phyloP scores from a whole-genome alignment of 306 rosid genomes.

The Argentina anserina region DNA sequence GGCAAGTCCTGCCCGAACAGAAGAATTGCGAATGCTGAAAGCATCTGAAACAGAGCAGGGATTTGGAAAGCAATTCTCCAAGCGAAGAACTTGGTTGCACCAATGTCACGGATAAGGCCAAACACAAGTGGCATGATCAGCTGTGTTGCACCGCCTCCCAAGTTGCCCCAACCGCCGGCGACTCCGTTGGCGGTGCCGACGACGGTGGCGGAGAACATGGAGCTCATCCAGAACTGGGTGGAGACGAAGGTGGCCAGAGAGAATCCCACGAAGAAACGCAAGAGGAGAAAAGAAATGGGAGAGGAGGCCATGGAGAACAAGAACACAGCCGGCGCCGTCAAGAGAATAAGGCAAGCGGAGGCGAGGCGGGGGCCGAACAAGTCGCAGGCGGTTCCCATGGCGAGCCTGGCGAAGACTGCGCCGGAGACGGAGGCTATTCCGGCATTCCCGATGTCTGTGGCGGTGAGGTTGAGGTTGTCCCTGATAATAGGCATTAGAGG shows the following conservation, averaged over 20 bases:
- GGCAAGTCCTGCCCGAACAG: slow-evolving; percentile 72
- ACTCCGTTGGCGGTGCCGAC: slow-evolving; percentile 77
- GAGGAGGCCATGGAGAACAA: slow-evolving; percentile 51
- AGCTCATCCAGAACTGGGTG: slow-evolving; percentile 97
- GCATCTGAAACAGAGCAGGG: slow-evolving; percentile 64
- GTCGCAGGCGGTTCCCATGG: slow-evolving; percentile 90
- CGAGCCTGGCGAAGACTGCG: slow-evolving; percentile 71
- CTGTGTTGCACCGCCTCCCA: slow-evolving; percentile 86
- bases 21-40: slow-evolving; percentile 54
- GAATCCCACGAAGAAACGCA: slow-evolving; percentile 80
- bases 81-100: slow-evolving; percentile 64
- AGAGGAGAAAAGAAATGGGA: slow-evolving; percentile 54
- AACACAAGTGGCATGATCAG: slow-evolving; percentile 87
- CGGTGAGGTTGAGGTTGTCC: slow-evolving; percentile 79
- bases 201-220: slow-evolving; percentile 70
- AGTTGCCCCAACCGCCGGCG: slow-evolving; percentile 84
- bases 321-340: slow-evolving; percentile 69
- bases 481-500: slow-evolving; percentile 81
- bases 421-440: slow-evolving; percentile 89
- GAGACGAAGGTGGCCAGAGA: slow-evolving; percentile 83
- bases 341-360: slow-evolving; percentile 55
- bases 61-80: slow-evolving; percentile 81
- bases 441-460: slow-evolving; percentile 89
- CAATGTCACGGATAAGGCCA: slow-evolving; percentile 38
- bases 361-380: slow-evolving; percentile 78